phyloP scores from a whole-genome alignment of 306 rosid species.

The Citrullus amarus region DNA sequence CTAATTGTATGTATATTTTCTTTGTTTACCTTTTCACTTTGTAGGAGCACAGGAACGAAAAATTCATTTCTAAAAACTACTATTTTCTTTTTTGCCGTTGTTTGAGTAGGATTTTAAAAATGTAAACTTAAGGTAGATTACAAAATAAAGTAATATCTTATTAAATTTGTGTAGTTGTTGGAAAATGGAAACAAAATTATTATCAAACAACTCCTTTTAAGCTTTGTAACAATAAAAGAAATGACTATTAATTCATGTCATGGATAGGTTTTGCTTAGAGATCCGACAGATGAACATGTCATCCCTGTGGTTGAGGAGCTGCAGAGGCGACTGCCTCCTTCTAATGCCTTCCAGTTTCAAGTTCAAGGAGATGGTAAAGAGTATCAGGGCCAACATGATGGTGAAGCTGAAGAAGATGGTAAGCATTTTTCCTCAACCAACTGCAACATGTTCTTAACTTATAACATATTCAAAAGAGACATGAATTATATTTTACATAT shows the following conservation, averaged over 20 bases:
- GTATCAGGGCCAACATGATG: constrained; percentile 30
- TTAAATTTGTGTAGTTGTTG: neutral
- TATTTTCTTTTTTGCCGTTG: neutral
- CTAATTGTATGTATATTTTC: neutral
- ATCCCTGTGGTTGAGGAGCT: constrained; percentile 86
- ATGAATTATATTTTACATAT: neutral
- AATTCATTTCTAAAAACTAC: neutral
- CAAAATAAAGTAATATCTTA: neutral
- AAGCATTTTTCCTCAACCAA: constrained; percentile 4
- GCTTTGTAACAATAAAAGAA: neutral
- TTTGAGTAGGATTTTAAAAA: neutral
- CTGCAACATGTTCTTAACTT: neutral
- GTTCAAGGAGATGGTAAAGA: constrained; percentile 27
- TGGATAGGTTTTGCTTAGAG: constrained; percentile 71
- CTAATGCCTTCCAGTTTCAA: constrained; percentile 8
- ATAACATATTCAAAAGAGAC: neutral
- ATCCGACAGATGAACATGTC: constrained; percentile 66
- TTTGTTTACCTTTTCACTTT: neutral
- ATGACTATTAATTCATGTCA: neutral
- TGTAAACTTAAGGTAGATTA: neutral
- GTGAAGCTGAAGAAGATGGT: constrained; percentile 85
- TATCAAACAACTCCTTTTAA: neutral
- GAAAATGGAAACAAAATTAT: neutral
- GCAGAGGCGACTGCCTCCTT: constrained; percentile 70
- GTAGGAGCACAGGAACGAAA: neutral